Evolutionary conservation across 1,284 basidiomycete species (phyloP), one percentile per base, ranked within the genome.

Genomic region (Vanrija pseudolonga): DNA sequence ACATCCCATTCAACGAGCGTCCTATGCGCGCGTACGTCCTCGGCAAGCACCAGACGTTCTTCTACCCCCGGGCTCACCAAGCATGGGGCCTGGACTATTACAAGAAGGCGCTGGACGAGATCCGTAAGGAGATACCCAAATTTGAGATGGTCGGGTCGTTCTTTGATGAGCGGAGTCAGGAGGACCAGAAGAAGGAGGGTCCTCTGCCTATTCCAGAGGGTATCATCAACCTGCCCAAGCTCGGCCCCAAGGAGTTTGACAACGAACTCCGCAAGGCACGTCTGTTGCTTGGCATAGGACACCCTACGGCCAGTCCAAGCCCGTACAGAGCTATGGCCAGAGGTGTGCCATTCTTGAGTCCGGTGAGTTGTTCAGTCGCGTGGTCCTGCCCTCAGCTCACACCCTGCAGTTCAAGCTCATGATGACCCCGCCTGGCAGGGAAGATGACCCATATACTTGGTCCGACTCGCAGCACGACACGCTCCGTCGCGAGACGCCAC

Each of bases 251-350:
- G 8, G 39, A 40, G 22, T 65, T 63, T 41, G 55, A 57, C 11
- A 12, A 50, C 18, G 59, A 59, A 28, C 41, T 65, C 22, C 37
- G 45, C 17, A 53, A 56, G 42, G 55, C 61, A 14, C 48, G 62
- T 41, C 51, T 63, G 14, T 43, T 65, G 3, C 48, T 65, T 17
- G 63, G 63, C 1, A 58, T 61, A n/a, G 63, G 63, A 12, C 46
- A 43, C 20, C 61, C 60, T 26, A 55, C 55, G 6, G 40, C 52
- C 36, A 42, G 47, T 7, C 53, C 53, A 2, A 46, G 45, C 17
- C 53, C 46, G 12, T 56, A 51, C 28, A 50, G 54, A 6, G 53
- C 41, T 7, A 38, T 53, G 45, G 49, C 52, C 38, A 53, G 23
- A 39, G 47, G 20, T 48, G 54, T 45, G 36, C 50, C 50, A 22